Base-by-base conservation (phyloP, 495 filamentous ascomycete species). In the Pyronema omphalodes region DNA sequence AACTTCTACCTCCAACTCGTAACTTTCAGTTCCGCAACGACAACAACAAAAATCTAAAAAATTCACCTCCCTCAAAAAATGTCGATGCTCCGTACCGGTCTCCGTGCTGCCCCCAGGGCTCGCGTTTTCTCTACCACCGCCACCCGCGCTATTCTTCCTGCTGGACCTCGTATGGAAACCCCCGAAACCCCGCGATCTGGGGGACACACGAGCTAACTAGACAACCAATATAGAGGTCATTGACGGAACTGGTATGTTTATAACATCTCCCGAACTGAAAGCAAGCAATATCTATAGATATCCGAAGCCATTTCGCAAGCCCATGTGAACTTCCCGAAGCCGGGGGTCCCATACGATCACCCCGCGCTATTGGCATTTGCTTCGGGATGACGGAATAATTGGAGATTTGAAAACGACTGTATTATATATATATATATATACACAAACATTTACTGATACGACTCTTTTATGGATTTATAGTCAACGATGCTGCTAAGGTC, bases 401-500 rank as follows among this genome's bases (percentile, higher is more conserved):
- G n/a, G 7, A 36, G 34, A 54, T 29, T 17, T 1, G 39, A 43
- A 43, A 1, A 36, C 23, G 12, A 23, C 9, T 3, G 6, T 14
- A 40, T n/a, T n/a, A n/a, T 19, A 56, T 9, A 57, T 15, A 33
- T 11, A 7, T 43, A 44, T 41, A 41, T 3, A 29, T 5, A 29
- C 1, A 29, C 23, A 29, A 29, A 29, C 23, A 29, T 29, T 2
- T 29, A 29, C 23, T 29, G 23, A 29, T 29, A 29, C 23, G 5
- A 29, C 2, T 29, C 3, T 15, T 6, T 12, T n/a, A n/a, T n/a
- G n/a, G n/a, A n/a, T n/a, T 3, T 23, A 33, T 66, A 93, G 84
- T 83, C 60, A 98, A 98, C 71, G 91, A 96, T 67, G 74, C 91
- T 52, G 82, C 76, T 44, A 78, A 76, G 23, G 66, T 95, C n/a